These are phyloP conservation scores for Exophiala lecanii-corni DNA, from an alignment of 2,329 filamentous ascomycete species.

Conservation along the genomic window DNA sequence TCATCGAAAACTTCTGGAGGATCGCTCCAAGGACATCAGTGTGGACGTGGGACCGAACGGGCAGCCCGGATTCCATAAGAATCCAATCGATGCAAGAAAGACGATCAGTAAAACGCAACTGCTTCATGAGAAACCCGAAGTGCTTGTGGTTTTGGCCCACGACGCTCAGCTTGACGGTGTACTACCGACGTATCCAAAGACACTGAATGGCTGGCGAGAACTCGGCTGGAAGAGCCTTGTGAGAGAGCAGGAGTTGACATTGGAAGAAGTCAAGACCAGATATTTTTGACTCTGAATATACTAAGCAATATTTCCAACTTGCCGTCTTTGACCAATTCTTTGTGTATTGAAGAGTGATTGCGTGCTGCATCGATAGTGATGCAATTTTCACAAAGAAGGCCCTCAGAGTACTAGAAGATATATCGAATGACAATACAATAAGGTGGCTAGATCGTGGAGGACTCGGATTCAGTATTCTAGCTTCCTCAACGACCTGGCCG, in stretches of 20 bases:
- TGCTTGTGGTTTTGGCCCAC: conserved; percentile 11
- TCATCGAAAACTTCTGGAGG: conserved; percentile 10
- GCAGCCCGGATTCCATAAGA: conserved; percentile 13
- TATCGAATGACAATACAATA: too few relatives aligned
- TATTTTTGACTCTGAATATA: too few relatives aligned
- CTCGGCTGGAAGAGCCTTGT: conserved; percentile 6
- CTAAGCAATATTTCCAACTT: too few relatives aligned
- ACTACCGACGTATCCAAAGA: conserved; percentile 8
- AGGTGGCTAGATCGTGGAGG: too few relatives aligned
- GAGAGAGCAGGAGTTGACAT: conserved; percentile 3
- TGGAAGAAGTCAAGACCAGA: conserved; percentile 9
- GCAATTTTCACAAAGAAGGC: too few relatives aligned
- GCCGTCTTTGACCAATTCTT: too few relatives aligned
- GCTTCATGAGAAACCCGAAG: conserved; percentile 3
- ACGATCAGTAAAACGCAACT: conserved; percentile 7
- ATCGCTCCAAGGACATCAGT: conserved; percentile 8
- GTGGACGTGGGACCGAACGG: conserved; percentile 14
- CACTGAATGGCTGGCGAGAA: conserved; percentile 8
- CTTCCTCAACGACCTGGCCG: too few relatives aligned
- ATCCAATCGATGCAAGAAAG: conserved; percentile 3
- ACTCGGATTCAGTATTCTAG: too few relatives aligned
- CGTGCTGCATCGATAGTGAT: too few relatives aligned
- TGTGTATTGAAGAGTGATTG: too few relatives aligned
- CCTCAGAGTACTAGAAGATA: too few relatives aligned
- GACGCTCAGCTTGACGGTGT: conserved; percentile 11